These are phyloP conservation scores for Parascedosporium putredinis DNA, from an alignment of 2,329 filamentous ascomycete genomes.

Conservation along the genomic window DNA sequence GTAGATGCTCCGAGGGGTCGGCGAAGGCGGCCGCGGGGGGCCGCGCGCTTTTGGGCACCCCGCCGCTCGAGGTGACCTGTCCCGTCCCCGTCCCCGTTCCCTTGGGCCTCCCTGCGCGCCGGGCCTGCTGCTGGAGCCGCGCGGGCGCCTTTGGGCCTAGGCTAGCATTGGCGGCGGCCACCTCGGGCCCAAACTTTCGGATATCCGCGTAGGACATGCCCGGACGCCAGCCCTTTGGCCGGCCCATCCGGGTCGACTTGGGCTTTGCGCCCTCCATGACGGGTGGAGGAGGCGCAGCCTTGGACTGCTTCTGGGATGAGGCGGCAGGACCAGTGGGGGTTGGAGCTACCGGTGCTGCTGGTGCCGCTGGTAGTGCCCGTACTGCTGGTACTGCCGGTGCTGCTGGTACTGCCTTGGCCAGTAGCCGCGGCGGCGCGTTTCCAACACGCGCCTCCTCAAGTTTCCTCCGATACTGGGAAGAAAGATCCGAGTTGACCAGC, in stretches of 20 bases:
- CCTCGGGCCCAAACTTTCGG: slow-evolving; percentile 9
- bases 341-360: background rate
- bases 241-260: slow-evolving; percentile 20
- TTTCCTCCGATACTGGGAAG: slow-evolving; percentile 12
- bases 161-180: background rate
- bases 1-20: slow-evolving; percentile 31
- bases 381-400: background rate
- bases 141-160: background rate
- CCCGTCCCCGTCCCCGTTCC: background rate
- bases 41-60: background rate
- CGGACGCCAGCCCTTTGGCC: slow-evolving; percentile 35
- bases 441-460: background rate
- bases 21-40: slow-evolving; percentile 14
- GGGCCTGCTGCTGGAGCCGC: background rate
- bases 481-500: slow-evolving; percentile 15
- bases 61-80: background rate
- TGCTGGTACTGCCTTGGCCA: background rate
- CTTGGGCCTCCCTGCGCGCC: background rate
- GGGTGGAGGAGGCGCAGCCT: background rate
- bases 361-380: background rate
- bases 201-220: slow-evolving; percentile 20
- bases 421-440: background rate
- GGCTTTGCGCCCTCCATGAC: background rate
- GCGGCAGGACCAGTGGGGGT: background rate
- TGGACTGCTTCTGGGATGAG: background rate